Evolutionary conservation across 1,139 yeast species (phyloP), one percentile per base, ranked within the genome.

Genomic region (Groenewaldozyma sp.): DNA sequence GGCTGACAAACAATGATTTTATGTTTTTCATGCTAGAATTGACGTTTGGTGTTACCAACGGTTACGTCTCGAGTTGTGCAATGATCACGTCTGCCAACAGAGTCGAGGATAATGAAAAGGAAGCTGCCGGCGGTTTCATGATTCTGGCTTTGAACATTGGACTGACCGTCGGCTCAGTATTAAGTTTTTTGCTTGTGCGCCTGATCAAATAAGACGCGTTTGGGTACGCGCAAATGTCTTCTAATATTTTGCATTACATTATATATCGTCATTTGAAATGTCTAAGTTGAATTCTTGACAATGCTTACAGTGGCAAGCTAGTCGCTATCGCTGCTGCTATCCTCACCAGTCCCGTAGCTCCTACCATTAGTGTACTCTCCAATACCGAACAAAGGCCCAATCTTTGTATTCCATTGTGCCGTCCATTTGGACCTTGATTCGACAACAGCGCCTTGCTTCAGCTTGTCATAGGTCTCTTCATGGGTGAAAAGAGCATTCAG

Each of bases 121-220:
- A 83, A 48, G 95, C 95, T 0, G 95, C 97, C 1, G 95, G 96
- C 29, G 96, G 95, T 3, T 82, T 87, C 58, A 82, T 94, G 42
- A 76, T 86, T 1, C 75, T 86, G 14, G 76, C 82, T 48, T 68
- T 86, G 40, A 79, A 88, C 44, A 54, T 75, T 17, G 95, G 95
- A 0, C 67, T 87, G 41, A 78, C 93, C 0, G 65, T 72, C 2
- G 96, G 97, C 2, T 78, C 94, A 47, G 52, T 87, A 1, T 58
- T 80, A 38, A 80, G 94, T 53, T 84, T 84, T 55, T 54, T 75
- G 1, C 69, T 83, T 42, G 87, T 79, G 2, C 59, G 53, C 11
- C 21, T 50, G 35, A 40, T 44, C 11, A 31, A 29, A 17, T 35
- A 24, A n/a, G n/a, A n/a, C n/a, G n/a, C n/a, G 20, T 22, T 11